phyloP scores from a whole-genome alignment of 192 early-diverging fungal species.

The Glomus cerebriforme region DNA sequence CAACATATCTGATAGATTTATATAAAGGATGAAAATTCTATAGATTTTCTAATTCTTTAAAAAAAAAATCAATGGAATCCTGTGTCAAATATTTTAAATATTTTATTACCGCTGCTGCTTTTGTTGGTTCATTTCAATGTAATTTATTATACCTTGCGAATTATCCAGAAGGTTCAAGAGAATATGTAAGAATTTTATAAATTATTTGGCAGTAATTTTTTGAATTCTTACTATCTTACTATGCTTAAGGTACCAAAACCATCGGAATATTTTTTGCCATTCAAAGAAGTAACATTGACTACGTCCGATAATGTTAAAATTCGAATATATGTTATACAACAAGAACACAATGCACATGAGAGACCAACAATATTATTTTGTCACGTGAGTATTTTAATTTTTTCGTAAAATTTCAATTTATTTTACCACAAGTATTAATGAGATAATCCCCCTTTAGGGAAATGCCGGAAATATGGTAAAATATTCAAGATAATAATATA shows the following conservation, averaged over 20 bases:
- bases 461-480: conserved; percentile 91
- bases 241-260: conserved; percentile 62
- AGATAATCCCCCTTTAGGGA: conserved; percentile 50
- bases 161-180: conserved; percentile 57
- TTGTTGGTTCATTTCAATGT: conserved; percentile 73
- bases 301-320: conserved; percentile 84
- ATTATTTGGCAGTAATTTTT: neutral
- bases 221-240: neutral
- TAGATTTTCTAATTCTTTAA: neutral
- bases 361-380: conserved; percentile 83
- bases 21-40: too few relatives aligned
- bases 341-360: conserved; percentile 51
- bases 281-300: conserved; percentile 63
- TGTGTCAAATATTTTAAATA: conserved; percentile 8
- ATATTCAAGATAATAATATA: neutral
- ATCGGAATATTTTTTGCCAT: conserved; percentile 65
- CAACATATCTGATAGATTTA: too few relatives aligned
- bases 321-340: conserved; percentile 75
- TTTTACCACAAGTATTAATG: neutral
- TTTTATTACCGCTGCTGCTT: conserved; percentile 42
- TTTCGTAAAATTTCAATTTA: too few relatives aligned
- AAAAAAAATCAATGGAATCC: neutral
- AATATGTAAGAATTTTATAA: conserved; percentile 38
- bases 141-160: conserved; percentile 75
- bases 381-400: conserved; percentile 56